A percentile compares a stretch with the other conserved stretches of the same genome.
Evolutionary conservation across 345 rosid species (phyloP).

Genomic region (Geranium rotundifolium): DNA sequence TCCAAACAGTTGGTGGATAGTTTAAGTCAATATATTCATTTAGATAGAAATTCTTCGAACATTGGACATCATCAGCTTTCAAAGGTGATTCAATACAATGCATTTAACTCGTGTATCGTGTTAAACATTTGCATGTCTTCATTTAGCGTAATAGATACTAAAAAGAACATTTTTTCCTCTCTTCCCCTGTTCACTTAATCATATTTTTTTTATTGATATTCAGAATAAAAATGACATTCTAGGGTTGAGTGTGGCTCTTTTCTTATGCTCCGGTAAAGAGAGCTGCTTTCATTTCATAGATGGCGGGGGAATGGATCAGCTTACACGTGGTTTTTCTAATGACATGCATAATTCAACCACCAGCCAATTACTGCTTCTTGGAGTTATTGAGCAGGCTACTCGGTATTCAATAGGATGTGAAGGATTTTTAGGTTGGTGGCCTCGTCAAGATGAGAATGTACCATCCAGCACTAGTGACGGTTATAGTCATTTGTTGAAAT

Average conservation of each 20-base stretch:
- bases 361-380: conserved; percentile 47
- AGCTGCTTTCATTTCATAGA: conserved; percentile 89
- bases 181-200: conserved; percentile 2
- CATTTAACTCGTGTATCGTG: too few species aligned
- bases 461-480: conserved; percentile 73
- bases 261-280: conserved; percentile 79
- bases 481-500: conserved; percentile 59
- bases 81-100: conserved; percentile 30
- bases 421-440: conserved; percentile 96
- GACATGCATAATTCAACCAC: conserved; percentile 45
- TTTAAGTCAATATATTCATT: conserved; percentile 34
- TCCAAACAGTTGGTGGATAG: conserved; percentile 61
- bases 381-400: conserved; percentile 86
- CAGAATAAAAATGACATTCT: conserved; percentile 64
- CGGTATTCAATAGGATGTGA: conserved; percentile 87
- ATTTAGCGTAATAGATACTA: background rate
- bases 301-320: conserved; percentile 72
- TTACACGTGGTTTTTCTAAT: conserved; percentile 39
- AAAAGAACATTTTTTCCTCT: background rate
- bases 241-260: conserved; percentile 58
- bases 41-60: conserved; percentile 25
- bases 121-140: too few species aligned
- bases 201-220: conserved; percentile 20
- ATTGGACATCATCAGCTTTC: conserved; percentile 38
- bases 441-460: conserved; percentile 66